Conservation (phyloP, 805 yeast genomes). For the Candida manassasensis region DNA sequence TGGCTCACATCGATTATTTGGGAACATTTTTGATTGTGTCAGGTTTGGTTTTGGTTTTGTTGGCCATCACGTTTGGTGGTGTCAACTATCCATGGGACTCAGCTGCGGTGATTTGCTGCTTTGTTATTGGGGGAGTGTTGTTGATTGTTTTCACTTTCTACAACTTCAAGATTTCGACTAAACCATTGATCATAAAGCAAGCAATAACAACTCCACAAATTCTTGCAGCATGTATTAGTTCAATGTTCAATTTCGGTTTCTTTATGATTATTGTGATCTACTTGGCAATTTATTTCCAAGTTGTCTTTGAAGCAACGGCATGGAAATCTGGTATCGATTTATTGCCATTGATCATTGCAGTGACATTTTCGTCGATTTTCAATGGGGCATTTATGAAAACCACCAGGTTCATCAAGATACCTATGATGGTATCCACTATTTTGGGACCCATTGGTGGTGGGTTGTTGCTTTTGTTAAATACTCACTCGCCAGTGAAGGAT, state of each 20-base stretch:
- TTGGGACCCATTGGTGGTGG: conserved; percentile 34
- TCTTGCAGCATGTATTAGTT: conserved; percentile 32
- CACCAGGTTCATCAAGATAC: conserved; percentile 27
- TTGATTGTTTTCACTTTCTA: conserved; percentile 31
- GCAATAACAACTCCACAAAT: conserved; percentile 35
- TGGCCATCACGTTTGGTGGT: conserved; percentile 56
- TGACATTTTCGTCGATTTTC: conserved; percentile 26
- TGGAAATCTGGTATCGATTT: conserved; percentile 35
- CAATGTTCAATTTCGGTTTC: conserved; percentile 31
- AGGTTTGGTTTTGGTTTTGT: conserved; percentile 41
- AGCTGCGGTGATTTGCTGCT: conserved; percentile 46
- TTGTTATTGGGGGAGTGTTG: conserved; percentile 42
- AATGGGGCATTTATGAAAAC: conserved; percentile 28
- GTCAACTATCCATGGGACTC: conserved; percentile 49
- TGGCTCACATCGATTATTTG: conserved; percentile 42
- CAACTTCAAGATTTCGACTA: conserved; percentile 37
- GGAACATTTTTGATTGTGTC: conserved; percentile 43
- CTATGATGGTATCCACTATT: conserved; percentile 25
- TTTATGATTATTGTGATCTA: conserved; percentile 36
- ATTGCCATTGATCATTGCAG: conserved; percentile 31
- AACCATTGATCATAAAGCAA: conserved; percentile 45
- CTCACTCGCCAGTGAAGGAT: conserved; percentile 16
- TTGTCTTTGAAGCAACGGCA: conserved; percentile 29
- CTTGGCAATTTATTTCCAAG: conserved; percentile 37
- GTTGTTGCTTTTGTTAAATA: conserved; percentile 22